Base-by-base conservation (phyloP, 2,329 filamentous ascomycete species). In the Drechslera avenae region DNA sequence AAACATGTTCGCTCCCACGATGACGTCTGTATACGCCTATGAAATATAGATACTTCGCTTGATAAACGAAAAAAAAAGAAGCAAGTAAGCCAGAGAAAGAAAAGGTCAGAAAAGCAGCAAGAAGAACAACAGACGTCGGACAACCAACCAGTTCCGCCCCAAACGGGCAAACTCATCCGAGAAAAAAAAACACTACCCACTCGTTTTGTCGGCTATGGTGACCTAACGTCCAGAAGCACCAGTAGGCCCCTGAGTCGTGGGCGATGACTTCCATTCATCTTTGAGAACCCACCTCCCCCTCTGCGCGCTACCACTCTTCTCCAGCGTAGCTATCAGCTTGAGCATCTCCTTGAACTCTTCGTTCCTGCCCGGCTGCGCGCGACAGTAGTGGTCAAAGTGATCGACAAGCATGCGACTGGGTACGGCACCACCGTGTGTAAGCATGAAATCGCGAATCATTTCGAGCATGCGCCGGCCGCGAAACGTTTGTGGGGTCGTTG, bases 361-460 rank as follows among this genome's bases (percentile, higher is more conserved):
- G 17, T 59, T 43, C 14, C 86, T 87, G 54, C 89, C 83, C 54
- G 84, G 82, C 19, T 81, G 74, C 35, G 85, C 89, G 17, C 82
- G 83, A 68, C 91, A 96, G 64, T 86, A 89, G 12, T 84, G 84
- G 72, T 92, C 90, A 73, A 97, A 97, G 66, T 96, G 91, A 65
- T 96, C 89, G 18, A 96, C 88, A 36, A 97, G 75, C 79, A 91
- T 87, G 76, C 95, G 91, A 34, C 89, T 92, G 4, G 90, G 86
- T 5, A 89, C 90, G 28, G 84, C 82, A 3, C 91, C 91, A 8
- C 89, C 89, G 48, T 95, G 91, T 18, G 84, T 81, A 36, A 82
- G 80, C 58, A 97, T 86, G 62, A 91, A 97, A 34, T 87, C 83
- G 32, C 87, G 86, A 49, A 97, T 95, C 63, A 78, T 68, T 26